Evolutionary conservation across 371 early-diverging fungal species (phyloP).

Genomic region (Cokeromyces recurvatus): DNA sequence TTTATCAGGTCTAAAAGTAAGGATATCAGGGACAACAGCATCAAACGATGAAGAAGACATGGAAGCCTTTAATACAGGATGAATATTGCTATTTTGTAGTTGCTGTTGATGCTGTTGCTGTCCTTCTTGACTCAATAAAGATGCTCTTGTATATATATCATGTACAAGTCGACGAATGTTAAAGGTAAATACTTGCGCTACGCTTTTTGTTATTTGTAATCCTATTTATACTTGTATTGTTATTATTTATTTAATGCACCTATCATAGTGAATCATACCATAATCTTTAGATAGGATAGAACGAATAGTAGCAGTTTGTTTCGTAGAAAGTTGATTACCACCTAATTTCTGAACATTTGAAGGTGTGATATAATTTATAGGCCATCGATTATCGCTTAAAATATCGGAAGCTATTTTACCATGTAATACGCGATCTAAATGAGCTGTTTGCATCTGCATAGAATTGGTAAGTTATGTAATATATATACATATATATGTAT

Average conservation of each 20-base stretch:
- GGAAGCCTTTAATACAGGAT: slow-evolving; percentile 26
- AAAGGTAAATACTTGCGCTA: slow-evolving; percentile 37
- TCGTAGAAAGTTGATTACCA: slow-evolving; percentile 1
- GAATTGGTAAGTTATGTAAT: background rate
- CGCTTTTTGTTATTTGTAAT: slow-evolving; percentile 13
- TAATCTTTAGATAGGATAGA: slow-evolving; percentile 22
- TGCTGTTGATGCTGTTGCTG: background rate
- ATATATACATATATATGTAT: too few relatives aligned
- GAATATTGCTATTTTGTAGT: background rate
- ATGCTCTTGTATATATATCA: slow-evolving; percentile 22
- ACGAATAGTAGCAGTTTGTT: slow-evolving; percentile 23
- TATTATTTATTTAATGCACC: too few relatives aligned
- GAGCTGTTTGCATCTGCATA: slow-evolving; percentile 66
- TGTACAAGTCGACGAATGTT: slow-evolving; percentile 41
- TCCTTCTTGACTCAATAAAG: background rate
- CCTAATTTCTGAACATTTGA: slow-evolving; percentile 1
- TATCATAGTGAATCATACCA: slow-evolving; percentile 14
- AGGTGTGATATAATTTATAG: slow-evolving; percentile 30
- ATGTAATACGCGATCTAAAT: slow-evolving; percentile 63
- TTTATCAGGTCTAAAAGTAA: slow-evolving; percentile 25
- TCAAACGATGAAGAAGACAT: slow-evolving; percentile 31
- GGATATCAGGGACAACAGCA: slow-evolving; percentile 30
- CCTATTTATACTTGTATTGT: slow-evolving; percentile 1
- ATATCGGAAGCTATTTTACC: slow-evolving; percentile 55
- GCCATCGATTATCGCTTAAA: slow-evolving; percentile 56